These are phyloP conservation scores for Vaccinium myrtillus DNA, from an alignment of 148 eudicot species.

Conservation along the genomic window DNA sequence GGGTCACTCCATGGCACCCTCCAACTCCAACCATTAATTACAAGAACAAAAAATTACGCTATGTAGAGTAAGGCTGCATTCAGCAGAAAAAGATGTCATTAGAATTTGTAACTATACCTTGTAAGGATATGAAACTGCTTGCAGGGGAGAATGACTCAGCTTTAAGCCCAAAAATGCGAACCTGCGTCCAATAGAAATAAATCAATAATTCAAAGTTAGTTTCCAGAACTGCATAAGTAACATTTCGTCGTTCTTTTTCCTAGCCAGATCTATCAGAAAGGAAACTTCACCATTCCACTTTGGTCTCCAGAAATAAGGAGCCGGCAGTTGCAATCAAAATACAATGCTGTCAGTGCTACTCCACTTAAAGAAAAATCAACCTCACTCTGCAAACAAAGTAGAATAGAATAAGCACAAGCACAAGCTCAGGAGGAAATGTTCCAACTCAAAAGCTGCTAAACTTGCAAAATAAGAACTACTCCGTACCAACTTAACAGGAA, in stretches of 20 bases:
- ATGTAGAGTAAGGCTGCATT: background rate
- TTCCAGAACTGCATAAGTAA: background rate
- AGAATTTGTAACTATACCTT: constrained; percentile 40
- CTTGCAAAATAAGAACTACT: too few relatives aligned
- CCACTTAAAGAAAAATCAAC: constrained; percentile 59
- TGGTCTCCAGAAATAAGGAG: constrained; percentile 87
- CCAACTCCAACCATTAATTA: background rate
- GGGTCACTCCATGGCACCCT: background rate
- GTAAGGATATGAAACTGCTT: constrained; percentile 50
- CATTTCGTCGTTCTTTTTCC: background rate
- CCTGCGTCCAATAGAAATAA: constrained; percentile 38
- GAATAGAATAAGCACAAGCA: constrained; percentile 10
- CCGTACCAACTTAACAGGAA: background rate
- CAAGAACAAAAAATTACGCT: background rate
- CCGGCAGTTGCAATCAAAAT: constrained; percentile 41
- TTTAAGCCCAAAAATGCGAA: constrained; percentile 66
- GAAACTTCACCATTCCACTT: constrained; percentile 63
- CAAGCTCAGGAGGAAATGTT: background rate
- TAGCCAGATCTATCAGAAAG: constrained; percentile 1
- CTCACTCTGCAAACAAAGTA: constrained; percentile 49
- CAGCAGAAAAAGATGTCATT: background rate
- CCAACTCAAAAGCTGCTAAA: background rate
- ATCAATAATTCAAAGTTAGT: background rate
- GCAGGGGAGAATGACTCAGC: constrained; percentile 62
- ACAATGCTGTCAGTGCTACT: constrained; percentile 60